A percentile compares a stretch with the other conserved stretches of the same genome.
phyloP scores from a whole-genome alignment of 75 land plant species.

The Pinus taeda region DNA sequence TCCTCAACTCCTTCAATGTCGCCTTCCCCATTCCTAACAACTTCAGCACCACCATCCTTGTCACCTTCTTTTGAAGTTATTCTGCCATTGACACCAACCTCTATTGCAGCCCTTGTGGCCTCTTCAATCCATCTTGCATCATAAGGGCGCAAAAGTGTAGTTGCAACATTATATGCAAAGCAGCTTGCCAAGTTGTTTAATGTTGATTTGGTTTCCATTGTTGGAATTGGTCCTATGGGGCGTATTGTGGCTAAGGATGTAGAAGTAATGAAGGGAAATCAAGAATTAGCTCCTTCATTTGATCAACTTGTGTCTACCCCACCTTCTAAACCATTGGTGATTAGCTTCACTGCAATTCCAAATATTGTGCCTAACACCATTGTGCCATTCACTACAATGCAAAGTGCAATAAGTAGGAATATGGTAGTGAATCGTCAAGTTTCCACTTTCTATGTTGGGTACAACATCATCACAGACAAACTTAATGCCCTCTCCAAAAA shows the following conservation, averaged over 20 bases:
- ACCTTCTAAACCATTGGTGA: neutral
- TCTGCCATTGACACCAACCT: neutral
- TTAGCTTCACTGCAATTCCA: neutral
- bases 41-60: slow-evolving; percentile 10
- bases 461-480: slow-evolving; percentile 70
- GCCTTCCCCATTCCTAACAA: neutral
- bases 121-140: slow-evolving; percentile 45
- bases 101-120: neutral
- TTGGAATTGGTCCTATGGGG: slow-evolving; percentile 72
- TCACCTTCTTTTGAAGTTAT: slow-evolving; percentile 7
- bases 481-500: slow-evolving; percentile 67
- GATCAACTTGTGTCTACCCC: slow-evolving; percentile 7
- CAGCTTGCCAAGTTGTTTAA: slow-evolving; percentile 23
- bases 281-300: slow-evolving; percentile 11
- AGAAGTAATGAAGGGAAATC: slow-evolving; percentile 43
- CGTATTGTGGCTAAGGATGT: slow-evolving; percentile 82
- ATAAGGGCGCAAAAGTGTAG: slow-evolving; percentile 51
- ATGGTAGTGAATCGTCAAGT: slow-evolving; percentile 73
- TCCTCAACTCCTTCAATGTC: slow-evolving; percentile 26
- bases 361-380: no score
- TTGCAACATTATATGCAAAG: slow-evolving; percentile 84
- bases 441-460: slow-evolving; percentile 81
- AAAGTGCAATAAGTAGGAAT: slow-evolving; percentile 53
- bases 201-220: slow-evolving; percentile 7
- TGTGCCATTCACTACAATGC: no score